These are phyloP conservation scores for Talaromyces sp. DNA, from an alignment of 2,329 filamentous ascomycete genomes.

Conservation along the genomic window DNA sequence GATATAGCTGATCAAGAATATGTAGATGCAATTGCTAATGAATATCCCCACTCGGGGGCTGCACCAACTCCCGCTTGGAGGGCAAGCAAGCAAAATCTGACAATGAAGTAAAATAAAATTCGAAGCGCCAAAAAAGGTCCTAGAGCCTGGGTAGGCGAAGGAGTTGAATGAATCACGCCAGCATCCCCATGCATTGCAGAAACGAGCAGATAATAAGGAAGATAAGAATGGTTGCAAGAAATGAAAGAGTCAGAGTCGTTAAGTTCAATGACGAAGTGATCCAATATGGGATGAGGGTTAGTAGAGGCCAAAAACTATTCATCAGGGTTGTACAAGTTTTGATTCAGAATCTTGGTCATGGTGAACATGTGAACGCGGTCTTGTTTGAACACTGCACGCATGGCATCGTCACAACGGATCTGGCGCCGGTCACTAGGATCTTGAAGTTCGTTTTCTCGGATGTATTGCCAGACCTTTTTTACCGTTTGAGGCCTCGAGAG, in stretches of 20 bases:
- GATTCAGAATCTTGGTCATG: conserved; percentile 95
- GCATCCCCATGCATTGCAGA: conserved; percentile 37
- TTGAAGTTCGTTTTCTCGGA: conserved; percentile 84
- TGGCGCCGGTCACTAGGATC: conserved; percentile 90
- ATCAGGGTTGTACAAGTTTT: conserved; percentile 83
- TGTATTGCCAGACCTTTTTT: conserved; percentile 94
- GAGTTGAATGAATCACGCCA: conserved; percentile 24
- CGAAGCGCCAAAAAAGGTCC: conserved; percentile 17
- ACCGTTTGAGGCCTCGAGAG: conserved; percentile 93
- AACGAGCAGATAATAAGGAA: conserved; percentile 8
- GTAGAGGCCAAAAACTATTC: conserved; percentile 52
- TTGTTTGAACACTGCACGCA: conserved; percentile 90
- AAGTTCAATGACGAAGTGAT: conserved; percentile 7
- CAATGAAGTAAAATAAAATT: conserved; percentile 16
- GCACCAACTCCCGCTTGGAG: conserved; percentile 41
- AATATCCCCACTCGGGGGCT: conserved; percentile 23
- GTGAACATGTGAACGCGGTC: conserved; percentile 97
- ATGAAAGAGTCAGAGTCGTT: conserved; percentile 29
- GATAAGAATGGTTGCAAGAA: conserved; percentile 5
- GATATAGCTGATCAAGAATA: background rate
- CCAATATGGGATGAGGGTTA: background rate
- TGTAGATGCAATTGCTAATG: conserved; percentile 12
- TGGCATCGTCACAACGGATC: conserved; percentile 86
- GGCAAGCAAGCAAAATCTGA: conserved; percentile 22
- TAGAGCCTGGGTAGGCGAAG: conserved; percentile 11